These are phyloP conservation scores for Bruguiera hainesii DNA, from an alignment of 441 rosid genomes.

Conservation along the genomic window DNA sequence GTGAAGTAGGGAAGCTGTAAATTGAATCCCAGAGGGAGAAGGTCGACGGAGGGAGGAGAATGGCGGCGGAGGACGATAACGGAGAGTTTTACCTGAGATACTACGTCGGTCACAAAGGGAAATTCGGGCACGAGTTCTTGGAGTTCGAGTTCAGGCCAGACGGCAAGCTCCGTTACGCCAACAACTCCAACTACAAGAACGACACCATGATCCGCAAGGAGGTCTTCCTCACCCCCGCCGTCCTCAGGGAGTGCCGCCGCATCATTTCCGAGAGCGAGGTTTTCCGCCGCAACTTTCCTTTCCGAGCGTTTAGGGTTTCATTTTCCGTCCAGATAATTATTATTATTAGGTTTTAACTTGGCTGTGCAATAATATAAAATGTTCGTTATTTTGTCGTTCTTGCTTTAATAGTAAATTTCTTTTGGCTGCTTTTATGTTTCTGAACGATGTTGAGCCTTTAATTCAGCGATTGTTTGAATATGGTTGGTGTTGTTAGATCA, in stretches of 20 bases:
- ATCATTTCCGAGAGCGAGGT: constrained; percentile 92
- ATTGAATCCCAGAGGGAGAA: neutral
- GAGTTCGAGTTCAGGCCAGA: constrained; percentile 97
- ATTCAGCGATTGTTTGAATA: neutral
- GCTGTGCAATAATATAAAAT: too few relatives aligned
- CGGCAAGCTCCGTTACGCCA: constrained; percentile 97
- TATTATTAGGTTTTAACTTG: too few relatives aligned
- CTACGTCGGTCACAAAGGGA: constrained; percentile 98
- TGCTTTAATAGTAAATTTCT: neutral
- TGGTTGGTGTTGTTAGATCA: constrained; percentile 42
- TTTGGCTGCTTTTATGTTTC: neutral
- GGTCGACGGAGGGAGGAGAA: constrained; percentile 43
- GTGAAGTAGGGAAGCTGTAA: neutral
- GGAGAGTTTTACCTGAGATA: constrained; percentile 85
- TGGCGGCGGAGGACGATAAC: constrained; percentile 47
- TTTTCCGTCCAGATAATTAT: neutral
- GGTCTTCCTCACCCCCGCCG: constrained; percentile 89
- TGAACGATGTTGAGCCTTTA: too few relatives aligned
- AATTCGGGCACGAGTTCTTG: constrained; percentile 96
- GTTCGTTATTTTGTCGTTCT: too few relatives aligned
- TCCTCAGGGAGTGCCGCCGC: constrained; percentile 86
- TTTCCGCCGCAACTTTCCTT: neutral
- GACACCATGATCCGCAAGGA: constrained; percentile 98
- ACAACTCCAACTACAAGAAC: constrained; percentile 98
- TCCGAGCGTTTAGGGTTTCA: constrained; percentile 2